Conservation (phyloP, 1,284 basidiomycete genomes). For the Naganishia liquefaciens region DNA sequence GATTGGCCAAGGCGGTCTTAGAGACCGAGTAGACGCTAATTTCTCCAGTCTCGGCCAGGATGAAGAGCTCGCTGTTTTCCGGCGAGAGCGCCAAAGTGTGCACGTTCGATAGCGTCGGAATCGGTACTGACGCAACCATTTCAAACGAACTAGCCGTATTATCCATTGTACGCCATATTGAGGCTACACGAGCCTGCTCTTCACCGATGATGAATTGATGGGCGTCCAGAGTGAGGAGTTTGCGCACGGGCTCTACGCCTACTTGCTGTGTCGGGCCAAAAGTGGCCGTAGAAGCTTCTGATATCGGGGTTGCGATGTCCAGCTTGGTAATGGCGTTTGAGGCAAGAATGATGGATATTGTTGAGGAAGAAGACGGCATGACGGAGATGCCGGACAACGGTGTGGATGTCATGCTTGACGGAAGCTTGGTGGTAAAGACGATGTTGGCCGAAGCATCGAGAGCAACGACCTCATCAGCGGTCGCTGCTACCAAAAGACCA, state of each 20-base stretch:
- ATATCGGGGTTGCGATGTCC: constrained; percentile 7
- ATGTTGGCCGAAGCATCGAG: constrained; percentile 12
- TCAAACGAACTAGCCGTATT: constrained; percentile 57
- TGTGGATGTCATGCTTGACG: not conserved
- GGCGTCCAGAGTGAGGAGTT: constrained; percentile 40
- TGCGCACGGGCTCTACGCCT: constrained; percentile 48
- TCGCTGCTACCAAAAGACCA: constrained; percentile 10
- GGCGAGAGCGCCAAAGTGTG: constrained; percentile 60
- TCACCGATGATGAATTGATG: constrained; percentile 67
- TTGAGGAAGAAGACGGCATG: constrained; percentile 44
- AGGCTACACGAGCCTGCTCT: constrained; percentile 73
- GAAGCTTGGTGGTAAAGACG: constrained; percentile 6
- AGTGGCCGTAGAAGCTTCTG: constrained; percentile 38
- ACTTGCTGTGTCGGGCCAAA: constrained; percentile 48
- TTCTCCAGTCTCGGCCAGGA: constrained; percentile 67
- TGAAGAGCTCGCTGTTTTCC: constrained; percentile 56
- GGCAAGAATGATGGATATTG: constrained; percentile 39
- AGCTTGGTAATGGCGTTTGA: constrained; percentile 34
- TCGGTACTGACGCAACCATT: constrained; percentile 65
- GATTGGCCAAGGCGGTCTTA: constrained; percentile 52
- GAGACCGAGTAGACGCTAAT: constrained; percentile 66
- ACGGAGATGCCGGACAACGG: constrained; percentile 32
- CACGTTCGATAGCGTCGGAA: constrained; percentile 64
- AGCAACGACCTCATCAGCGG: constrained; percentile 2
- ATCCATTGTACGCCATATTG: constrained; percentile 62